These are phyloP conservation scores for Rutstroemia sp. DNA, from an alignment of 2,329 filamentous ascomycete species.

Conservation along the genomic window DNA sequence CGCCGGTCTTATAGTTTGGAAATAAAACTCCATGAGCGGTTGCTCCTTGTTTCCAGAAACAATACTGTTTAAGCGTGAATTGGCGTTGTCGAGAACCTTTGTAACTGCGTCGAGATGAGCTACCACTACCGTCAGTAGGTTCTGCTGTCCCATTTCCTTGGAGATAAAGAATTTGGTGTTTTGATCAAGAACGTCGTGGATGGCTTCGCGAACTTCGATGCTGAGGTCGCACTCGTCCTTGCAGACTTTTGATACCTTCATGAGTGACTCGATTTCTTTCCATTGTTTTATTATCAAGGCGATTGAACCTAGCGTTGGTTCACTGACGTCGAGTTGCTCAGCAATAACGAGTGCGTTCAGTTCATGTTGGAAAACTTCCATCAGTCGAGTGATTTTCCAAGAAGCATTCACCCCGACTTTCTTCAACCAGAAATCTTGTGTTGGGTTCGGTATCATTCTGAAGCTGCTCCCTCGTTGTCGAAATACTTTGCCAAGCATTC, in stretches of 20 bases:
- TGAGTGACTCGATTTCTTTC: conserved; percentile 11
- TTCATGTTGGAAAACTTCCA: conserved; percentile 26
- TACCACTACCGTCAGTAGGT: conserved; percentile 21
- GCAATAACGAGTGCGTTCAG: conserved; percentile 11
- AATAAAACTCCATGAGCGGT: conserved; percentile 47
- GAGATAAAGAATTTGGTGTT: conserved; percentile 19
- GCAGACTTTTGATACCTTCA: conserved; percentile 1
- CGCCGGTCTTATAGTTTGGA: conserved; percentile 33
- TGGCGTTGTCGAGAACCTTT: conserved; percentile 39
- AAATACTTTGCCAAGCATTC: conserved; percentile 47
- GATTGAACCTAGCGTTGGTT: not conserved
- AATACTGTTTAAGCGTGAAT: conserved; percentile 26
- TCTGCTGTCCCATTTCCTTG: conserved; percentile 11
- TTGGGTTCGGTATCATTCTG: conserved; percentile 50
- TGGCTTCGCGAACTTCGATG: conserved; percentile 22
- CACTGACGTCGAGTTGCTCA: conserved; percentile 1
- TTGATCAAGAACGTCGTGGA: conserved; percentile 24
- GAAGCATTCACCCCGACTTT: conserved; percentile 20
- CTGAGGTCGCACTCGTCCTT: conserved; percentile 18
- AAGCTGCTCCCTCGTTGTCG: conserved; percentile 44
- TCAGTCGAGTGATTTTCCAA: conserved; percentile 24
- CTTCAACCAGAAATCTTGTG: conserved; percentile 45
- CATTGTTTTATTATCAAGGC: conserved; percentile 15
- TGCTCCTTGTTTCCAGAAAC: conserved; percentile 41
- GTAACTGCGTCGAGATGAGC: conserved; percentile 28